Percentiles rank a stretch among this genome's conserved stretches.
phyloP scores from a whole-genome alignment of 2,329 filamentous ascomycete species.

The Aciculosporium take region DNA sequence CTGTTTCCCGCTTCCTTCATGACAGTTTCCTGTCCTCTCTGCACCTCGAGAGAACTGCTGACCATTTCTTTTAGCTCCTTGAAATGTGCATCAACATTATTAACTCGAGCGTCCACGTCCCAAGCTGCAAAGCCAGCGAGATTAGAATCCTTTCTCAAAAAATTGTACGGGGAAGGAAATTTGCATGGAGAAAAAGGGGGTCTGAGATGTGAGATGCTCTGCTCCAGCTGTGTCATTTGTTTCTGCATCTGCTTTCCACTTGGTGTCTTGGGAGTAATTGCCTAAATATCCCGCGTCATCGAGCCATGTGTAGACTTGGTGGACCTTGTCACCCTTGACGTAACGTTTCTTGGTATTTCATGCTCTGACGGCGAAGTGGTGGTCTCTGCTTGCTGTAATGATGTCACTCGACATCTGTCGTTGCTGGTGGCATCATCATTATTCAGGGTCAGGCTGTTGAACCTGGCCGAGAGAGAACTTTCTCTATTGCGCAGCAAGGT shows the following conservation, averaged over 20 bases:
- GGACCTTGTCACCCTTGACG: conserved; percentile 2
- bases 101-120: conserved; percentile 66
- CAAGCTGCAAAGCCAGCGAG: conserved; percentile 50
- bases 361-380: conserved; percentile 14
- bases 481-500: conserved; percentile 22
- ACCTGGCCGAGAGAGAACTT: conserved; percentile 27
- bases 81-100: conserved; percentile 63
- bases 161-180: conserved; percentile 35
- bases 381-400: conserved; percentile 13
- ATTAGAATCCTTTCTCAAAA: conserved; percentile 64
- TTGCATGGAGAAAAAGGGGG: conserved; percentile 24
- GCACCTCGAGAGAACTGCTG: conserved; percentile 51
- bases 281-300: conserved; percentile 17
- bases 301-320: conserved; percentile 6
- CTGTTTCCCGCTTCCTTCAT: conserved; percentile 60
- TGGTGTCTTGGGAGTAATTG: conserved; percentile 21
- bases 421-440: conserved; percentile 11
- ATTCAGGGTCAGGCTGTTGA: conserved; percentile 26
- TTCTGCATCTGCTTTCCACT: conserved; percentile 15
- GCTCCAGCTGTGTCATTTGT: conserved; percentile 20
- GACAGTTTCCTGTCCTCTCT: conserved; percentile 57
- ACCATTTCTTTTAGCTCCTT: conserved; percentile 58
- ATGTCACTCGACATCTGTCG: conserved; percentile 33
- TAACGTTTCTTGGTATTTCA: conserved; percentile 9
- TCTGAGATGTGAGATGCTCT: conserved; percentile 20